Evolutionary conservation across 2,329 filamentous ascomycete species (phyloP).

Genomic region (Spiromastix sp.): DNA sequence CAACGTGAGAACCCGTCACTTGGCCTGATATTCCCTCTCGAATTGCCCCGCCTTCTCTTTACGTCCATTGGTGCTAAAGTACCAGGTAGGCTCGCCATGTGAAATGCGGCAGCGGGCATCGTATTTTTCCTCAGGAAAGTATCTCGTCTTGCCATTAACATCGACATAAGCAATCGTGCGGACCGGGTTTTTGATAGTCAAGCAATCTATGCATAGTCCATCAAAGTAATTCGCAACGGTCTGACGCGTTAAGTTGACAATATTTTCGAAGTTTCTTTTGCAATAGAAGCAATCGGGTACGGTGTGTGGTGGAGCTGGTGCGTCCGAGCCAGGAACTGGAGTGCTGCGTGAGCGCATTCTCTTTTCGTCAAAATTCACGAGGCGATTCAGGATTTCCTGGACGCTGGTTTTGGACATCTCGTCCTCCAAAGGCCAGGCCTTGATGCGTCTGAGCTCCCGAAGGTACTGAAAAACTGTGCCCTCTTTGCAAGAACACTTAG

Average conservation of each 20-base stretch:
- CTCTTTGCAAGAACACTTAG: conserved; percentile 1
- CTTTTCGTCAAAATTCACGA: neutral
- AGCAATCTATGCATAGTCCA: neutral
- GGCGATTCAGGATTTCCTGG: neutral
- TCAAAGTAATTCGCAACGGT: neutral
- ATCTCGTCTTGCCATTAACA: too few species aligned
- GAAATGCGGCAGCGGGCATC: neutral
- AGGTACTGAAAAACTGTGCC: conserved; percentile 1
- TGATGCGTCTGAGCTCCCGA: neutral
- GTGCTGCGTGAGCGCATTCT: neutral
- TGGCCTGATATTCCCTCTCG: too few species aligned
- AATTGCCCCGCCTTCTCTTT: neutral
- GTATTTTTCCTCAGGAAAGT: too few species aligned
- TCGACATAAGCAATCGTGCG: too few species aligned
- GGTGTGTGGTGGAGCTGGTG: too few species aligned
- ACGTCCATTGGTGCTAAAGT: neutral
- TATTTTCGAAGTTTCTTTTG: too few species aligned
- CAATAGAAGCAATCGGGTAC: too few species aligned
- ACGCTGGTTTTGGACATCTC: neutral
- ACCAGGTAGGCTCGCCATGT: neutral
- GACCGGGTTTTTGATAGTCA: too few species aligned
- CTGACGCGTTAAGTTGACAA: too few species aligned
- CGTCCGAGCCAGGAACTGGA: too few species aligned
- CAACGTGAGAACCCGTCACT: too few species aligned
- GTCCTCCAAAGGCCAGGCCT: neutral